phyloP scores from a whole-genome alignment of 2,329 filamentous ascomycete species.

The Sporothrix sp. region DNA sequence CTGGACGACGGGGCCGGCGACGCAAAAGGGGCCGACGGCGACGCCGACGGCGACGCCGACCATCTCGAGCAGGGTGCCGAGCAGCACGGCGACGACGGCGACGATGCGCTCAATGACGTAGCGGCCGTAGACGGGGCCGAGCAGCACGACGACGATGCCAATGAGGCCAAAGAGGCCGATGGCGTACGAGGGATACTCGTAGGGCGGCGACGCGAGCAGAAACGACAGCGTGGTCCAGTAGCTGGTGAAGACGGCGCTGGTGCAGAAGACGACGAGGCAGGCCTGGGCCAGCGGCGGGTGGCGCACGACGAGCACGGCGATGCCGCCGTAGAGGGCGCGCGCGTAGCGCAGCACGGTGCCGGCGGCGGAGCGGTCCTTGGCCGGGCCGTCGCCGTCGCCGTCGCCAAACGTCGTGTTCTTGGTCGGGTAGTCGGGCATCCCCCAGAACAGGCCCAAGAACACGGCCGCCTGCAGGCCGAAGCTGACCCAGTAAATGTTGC shows the following conservation, averaged over 20 bases:
- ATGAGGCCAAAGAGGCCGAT: constrained; percentile 75
- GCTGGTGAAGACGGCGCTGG: constrained; percentile 40
- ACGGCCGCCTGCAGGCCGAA: constrained; percentile 62
- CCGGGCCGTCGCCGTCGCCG: background rate
- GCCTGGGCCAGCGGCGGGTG: constrained; percentile 63
- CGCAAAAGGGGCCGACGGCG: constrained; percentile 52
- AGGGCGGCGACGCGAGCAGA: constrained; percentile 60
- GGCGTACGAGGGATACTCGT: constrained; percentile 53
- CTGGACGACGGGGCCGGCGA: constrained; percentile 64
- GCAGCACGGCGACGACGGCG: constrained; percentile 56
- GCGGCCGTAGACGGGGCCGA: constrained; percentile 60
- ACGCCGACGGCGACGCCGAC: constrained; percentile 58
- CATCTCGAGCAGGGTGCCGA: constrained; percentile 50
- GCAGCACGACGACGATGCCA: constrained; percentile 57
- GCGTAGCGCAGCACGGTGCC: constrained; percentile 46
- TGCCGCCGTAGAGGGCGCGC: constrained; percentile 57
- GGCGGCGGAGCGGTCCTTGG: background rate
- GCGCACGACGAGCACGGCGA: constrained; percentile 51
- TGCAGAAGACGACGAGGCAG: constrained; percentile 55
- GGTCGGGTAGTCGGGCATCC: constrained; percentile 72
- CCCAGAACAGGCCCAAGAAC: constrained; percentile 54
- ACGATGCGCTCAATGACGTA: constrained; percentile 60
- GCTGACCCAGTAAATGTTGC: constrained; percentile 69
- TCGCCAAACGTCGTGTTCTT: constrained; percentile 41
- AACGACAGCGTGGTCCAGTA: constrained; percentile 66